Evolutionary conservation across 805 yeast genomes (phyloP), one percentile per base, ranked within the genome.

Genomic region (Pichia ethanolica): DNA sequence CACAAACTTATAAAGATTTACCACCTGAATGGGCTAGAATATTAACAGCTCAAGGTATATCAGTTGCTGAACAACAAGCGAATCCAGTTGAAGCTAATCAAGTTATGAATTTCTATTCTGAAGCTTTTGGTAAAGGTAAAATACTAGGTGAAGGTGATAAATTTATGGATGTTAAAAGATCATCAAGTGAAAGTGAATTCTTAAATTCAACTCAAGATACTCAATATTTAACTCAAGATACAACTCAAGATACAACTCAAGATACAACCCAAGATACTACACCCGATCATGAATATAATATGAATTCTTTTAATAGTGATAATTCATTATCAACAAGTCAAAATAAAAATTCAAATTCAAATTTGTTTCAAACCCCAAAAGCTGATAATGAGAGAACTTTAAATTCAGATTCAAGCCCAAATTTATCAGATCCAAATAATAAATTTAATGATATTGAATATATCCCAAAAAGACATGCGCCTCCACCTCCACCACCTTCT

Each of bases 1-100:
- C 89, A 25, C 97, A 97, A 11, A 85, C 86, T 41, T 91, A 85
- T 64, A 88, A 93, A 0, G 98, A 97, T 3, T 71, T 93, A 40
- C 99, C 99, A 0, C 83, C 79, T 32, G 95, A 89, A 60, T 93
- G 99, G 99, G 89, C 89, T 54, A 77, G 79, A 53, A 72, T 90
- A 35, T 73, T 93, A 47, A 76, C 83, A 11, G 86, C 93, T 2
- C 85, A 89, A 59, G 97, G 97, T 47, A 89, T 93, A 51, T 81
- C 96, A 6, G 81, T 78, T 54, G 85, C 79, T 54, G 99, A 93
- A 60, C 96, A 89, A 68, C 83, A 83, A 62, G 86, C 84, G 53
- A 88, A 93, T 66, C 97, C 97, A 2, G 90, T 88, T 65, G 97
- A 96, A 1, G 96, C 93, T 30, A 59, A 61, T 36, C 65, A 61